Base-by-base conservation (phyloP, 345 rosid species). In the Eucalyptus marginata region DNA sequence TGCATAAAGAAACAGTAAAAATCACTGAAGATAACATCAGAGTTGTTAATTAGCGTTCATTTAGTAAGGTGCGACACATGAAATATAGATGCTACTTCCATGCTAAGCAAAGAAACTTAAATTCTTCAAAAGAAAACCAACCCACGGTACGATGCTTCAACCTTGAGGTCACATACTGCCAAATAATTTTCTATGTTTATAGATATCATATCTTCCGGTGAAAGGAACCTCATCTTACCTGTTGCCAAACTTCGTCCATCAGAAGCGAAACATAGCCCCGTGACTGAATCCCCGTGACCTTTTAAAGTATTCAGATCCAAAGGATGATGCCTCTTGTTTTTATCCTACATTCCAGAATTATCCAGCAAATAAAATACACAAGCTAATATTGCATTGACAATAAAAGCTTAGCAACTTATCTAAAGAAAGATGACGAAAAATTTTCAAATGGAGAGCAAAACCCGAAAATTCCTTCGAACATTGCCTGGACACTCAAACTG, bases 271-370 rank as follows among this genome's bases (percentile, higher is more conserved):
- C 95, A 96, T 29, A 98, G 92, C 7, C 95, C 98, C 4, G 95
- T 92, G 81, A 98, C 99, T 16, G 98, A 88, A 95, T 98, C 99
- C 29, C 94, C 95, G 71, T 98, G 99, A 88, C 99, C 99, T 95
- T 97, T 98, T 91, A 98, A 91, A 88, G 99, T 98, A 92, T 98
- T 98, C 91, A 97, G 92, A 94, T 96, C 99, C 93, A 98, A 92
- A 33, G 96, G 97, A 91, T 97, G 99, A 89, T 95, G 99, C 58
- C 95, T 91, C 93, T 92, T 97, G 92, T 47, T 93, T 92, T 95
- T 98, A 88, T 94, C 99, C 98, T 97, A 88, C 88, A 89, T 81
- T 81, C 49, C 79, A 88, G 27, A 76, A 31, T 40, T 40, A 56
- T 44, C 49, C 33, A 36, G 20, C 56, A 49, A 24, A 36, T 29